phyloP scores from a whole-genome alignment of 805 yeast species.

The Helenozyma baotianmanensis region DNA sequence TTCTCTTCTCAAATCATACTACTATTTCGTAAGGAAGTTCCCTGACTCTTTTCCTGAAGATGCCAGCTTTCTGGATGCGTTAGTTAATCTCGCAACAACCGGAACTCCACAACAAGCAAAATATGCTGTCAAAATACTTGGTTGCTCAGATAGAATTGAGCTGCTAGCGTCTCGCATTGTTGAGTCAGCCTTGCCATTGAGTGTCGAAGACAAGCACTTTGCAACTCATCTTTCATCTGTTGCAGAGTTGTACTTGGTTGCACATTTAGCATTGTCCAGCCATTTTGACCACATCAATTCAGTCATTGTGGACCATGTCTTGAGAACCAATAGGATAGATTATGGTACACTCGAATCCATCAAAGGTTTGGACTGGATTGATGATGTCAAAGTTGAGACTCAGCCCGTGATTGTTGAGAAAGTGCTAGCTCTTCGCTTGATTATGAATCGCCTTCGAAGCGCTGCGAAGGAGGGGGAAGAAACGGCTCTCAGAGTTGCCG shows the following conservation, averaged over 20 bases:
- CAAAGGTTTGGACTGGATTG: slow-evolving; percentile 40
- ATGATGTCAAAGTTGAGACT: slow-evolving; percentile 32
- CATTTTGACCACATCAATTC: slow-evolving; percentile 56
- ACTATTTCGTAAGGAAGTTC: slow-evolving; percentile 51
- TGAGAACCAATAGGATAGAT: slow-evolving; percentile 45
- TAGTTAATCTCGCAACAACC: slow-evolving; percentile 42
- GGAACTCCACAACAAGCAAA: slow-evolving; percentile 63
- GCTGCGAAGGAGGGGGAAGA: slow-evolving; percentile 27
- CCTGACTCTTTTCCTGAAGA: slow-evolving; percentile 46
- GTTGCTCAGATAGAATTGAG: slow-evolving; percentile 43
- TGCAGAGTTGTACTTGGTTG: slow-evolving; percentile 51
- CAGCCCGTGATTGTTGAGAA: slow-evolving; percentile 41
- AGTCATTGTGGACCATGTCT: slow-evolving; percentile 55
- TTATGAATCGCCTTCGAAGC: slow-evolving; percentile 56
- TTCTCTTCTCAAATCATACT: slow-evolving; percentile 48
- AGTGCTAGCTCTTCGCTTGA: slow-evolving; percentile 47
- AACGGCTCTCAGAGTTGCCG: slow-evolving; percentile 15
- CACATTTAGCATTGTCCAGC: slow-evolving; percentile 46
- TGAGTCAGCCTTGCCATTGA: slow-evolving; percentile 47
- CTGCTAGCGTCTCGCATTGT: slow-evolving; percentile 36
- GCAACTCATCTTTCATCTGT: slow-evolving; percentile 56
- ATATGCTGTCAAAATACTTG: slow-evolving; percentile 57
- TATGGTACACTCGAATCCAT: slow-evolving; percentile 23
- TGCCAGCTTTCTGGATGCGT: slow-evolving; percentile 38
- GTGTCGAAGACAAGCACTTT: slow-evolving; percentile 33